These are phyloP conservation scores for Gossypium lobatum DNA, from an alignment of 441 rosid genomes.

Conservation along the genomic window DNA sequence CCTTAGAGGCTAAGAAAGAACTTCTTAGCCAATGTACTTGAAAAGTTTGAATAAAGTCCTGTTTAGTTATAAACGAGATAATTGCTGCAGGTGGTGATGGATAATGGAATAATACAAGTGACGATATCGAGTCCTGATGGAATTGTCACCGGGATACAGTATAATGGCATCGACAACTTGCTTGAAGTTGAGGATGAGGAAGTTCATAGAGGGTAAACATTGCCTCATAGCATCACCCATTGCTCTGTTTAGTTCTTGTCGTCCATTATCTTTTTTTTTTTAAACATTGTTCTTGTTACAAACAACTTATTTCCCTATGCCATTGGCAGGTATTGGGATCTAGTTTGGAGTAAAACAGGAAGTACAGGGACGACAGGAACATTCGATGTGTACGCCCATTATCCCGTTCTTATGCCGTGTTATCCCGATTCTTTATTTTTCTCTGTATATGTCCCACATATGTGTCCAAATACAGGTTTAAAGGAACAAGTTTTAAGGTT, in stretches of 20 bases:
- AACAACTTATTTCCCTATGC: neutral
- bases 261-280: neutral
- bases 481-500: conserved; percentile 34
- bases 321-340: conserved; percentile 51
- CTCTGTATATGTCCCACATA: neutral
- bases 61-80: neutral
- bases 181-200: conserved; percentile 43
- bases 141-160: conserved; percentile 42
- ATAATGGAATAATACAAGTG: conserved; percentile 50
- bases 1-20: neutral
- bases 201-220: conserved; percentile 35
- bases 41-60: neutral
- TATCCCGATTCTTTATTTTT: neutral
- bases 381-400: conserved; percentile 31
- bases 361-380: conserved; percentile 43
- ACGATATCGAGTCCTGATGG: conserved; percentile 50
- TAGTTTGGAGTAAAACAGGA: conserved; percentile 52
- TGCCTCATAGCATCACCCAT: neutral
- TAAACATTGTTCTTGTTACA: neutral
- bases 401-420: neutral
- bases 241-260: neutral
- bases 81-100: conserved; percentile 41
- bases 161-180: conserved; percentile 66
- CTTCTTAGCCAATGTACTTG: neutral
- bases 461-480: neutral